Conservation (phyloP, 805 yeast species). For the Metschnikowia cerradonensis region DNA sequence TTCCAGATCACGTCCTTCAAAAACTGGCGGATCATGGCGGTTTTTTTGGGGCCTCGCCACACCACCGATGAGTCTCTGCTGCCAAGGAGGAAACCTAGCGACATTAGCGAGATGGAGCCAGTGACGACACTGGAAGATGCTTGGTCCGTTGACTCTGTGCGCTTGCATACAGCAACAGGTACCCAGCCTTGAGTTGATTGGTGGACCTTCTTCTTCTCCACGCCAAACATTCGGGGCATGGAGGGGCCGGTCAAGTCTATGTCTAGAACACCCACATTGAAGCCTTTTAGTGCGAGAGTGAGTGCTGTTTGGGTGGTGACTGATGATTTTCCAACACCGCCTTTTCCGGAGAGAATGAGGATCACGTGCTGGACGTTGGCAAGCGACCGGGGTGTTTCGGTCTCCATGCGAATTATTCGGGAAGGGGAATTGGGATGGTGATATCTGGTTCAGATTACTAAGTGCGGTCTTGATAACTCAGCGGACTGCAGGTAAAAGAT, state of each 20-base stretch:
- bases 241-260: slow-evolving; percentile 97
- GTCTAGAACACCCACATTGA: slow-evolving; percentile 88
- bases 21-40: slow-evolving; percentile 96
- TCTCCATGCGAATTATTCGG: not conserved
- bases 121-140: slow-evolving; percentile 18
- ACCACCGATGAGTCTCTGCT: slow-evolving; percentile 88
- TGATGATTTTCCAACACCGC: slow-evolving; percentile 97
- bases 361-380: slow-evolving; percentile 67
- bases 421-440: not conserved
- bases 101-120: slow-evolving; percentile 62
- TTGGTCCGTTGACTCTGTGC: slow-evolving; percentile 4
- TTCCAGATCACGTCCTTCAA: slow-evolving; percentile 84
- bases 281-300: slow-evolving; percentile 66
- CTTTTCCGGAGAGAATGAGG: slow-evolving; percentile 86
- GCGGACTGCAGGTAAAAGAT: not conserved
- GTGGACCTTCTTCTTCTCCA: slow-evolving; percentile 72
- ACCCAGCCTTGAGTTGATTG: slow-evolving; percentile 88
- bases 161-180: slow-evolving; percentile 55
- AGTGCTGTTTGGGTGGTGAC: slow-evolving; percentile 92
- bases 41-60: slow-evolving; percentile 98
- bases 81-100: slow-evolving; percentile 80
- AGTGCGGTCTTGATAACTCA: not conserved
- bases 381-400: slow-evolving; percentile 29
- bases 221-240: slow-evolving; percentile 92
- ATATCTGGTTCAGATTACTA: not conserved